These are phyloP conservation scores for Colletotrichum costaricense DNA, from an alignment of 2,329 filamentous ascomycete species.

Conservation along the genomic window DNA sequence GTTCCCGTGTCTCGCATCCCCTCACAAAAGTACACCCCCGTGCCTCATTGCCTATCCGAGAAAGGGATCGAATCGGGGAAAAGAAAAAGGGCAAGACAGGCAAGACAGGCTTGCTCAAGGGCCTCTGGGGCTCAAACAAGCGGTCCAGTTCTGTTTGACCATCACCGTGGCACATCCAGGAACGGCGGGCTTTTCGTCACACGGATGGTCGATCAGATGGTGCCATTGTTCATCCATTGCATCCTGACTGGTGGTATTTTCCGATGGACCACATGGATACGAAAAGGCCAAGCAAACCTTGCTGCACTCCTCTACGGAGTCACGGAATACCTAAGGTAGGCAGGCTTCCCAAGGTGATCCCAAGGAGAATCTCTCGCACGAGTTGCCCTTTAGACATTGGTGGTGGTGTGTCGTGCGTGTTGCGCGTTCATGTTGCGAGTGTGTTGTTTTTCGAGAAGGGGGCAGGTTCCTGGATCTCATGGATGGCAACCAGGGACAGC, in stretches of 20 bases:
- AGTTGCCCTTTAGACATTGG: background rate
- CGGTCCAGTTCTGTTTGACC: constrained; percentile 8
- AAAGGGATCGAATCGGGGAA: constrained; percentile 16
- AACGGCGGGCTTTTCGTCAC: constrained; percentile 30
- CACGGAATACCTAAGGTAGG: background rate
- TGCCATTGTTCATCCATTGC: constrained; percentile 20
- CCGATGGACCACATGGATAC: constrained; percentile 16
- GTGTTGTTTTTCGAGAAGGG: background rate
- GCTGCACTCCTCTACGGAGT: background rate
- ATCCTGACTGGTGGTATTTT: constrained; percentile 19
- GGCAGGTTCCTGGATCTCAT: constrained; percentile 22
- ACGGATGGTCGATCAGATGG: constrained; percentile 33
- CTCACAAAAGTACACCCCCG: background rate
- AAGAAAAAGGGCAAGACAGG: background rate
- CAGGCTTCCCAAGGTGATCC: background rate
- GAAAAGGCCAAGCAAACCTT: constrained; percentile 1
- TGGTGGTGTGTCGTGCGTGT: background rate
- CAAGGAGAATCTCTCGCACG: constrained; percentile 13
- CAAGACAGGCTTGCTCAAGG: background rate
- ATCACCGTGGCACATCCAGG: constrained; percentile 24
- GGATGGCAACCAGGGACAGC: constrained; percentile 18
- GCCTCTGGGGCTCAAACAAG: background rate
- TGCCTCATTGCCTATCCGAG: constrained; percentile 28
- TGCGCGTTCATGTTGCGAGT: background rate
- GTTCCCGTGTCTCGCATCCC: background rate